Evolutionary conservation across 31 red algal genomes (phyloP).

Genomic region (Bonnemaisonia californica): DNA sequence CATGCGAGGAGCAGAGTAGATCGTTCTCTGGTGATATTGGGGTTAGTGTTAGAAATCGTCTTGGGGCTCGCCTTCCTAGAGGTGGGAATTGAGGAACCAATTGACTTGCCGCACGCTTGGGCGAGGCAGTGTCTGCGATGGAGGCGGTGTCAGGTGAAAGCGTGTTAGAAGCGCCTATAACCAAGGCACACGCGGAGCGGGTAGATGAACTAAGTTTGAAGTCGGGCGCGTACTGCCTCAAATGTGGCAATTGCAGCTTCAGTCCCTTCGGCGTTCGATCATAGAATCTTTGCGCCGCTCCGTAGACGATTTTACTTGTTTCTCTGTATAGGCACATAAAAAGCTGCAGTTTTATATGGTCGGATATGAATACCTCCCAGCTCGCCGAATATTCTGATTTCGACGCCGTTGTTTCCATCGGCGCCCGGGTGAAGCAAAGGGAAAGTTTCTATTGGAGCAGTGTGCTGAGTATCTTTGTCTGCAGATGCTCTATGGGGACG

Average conservation of each 20-base stretch:
- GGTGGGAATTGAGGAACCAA: constrained; percentile 84
- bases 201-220: constrained; percentile 67
- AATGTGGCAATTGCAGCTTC: constrained; percentile 45
- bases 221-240: constrained; percentile 46
- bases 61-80: constrained; percentile 68
- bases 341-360: constrained; percentile 55
- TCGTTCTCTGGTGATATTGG: constrained; percentile 54
- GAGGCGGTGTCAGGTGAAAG: constrained; percentile 84
- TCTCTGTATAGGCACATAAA: constrained; percentile 42
- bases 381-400: constrained; percentile 40
- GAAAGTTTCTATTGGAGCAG: background rate
- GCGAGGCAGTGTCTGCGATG: constrained; percentile 69
- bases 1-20: constrained; percentile 8
- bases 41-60: constrained; percentile 77
- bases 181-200: constrained; percentile 70
- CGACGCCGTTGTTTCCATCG: constrained; percentile 43
- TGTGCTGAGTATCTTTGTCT: background rate
- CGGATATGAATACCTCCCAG: constrained; percentile 63
- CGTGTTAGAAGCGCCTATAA: constrained; percentile 78
- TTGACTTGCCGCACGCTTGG: constrained; percentile 71
- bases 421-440: constrained; percentile 22
- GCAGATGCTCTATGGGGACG: background rate
- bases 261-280: constrained; percentile 42
- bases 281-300: constrained; percentile 46
- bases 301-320: constrained; percentile 40